Evolutionary conservation across 2,329 filamentous ascomycete species (phyloP).

Genomic region (Microcyclosporella mali): DNA sequence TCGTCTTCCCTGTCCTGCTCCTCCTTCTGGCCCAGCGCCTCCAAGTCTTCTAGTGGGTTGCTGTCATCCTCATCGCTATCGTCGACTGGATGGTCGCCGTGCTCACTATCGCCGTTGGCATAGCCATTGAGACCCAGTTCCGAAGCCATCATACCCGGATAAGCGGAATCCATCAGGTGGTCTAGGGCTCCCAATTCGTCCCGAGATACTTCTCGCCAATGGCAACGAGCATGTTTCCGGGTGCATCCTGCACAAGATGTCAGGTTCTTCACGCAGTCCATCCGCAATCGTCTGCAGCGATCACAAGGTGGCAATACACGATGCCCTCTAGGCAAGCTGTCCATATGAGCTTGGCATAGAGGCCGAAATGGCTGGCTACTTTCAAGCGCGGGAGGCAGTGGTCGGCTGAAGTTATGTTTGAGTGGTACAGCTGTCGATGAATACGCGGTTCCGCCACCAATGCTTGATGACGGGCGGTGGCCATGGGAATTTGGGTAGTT

Average conservation of each 20-base stretch:
- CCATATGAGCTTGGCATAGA: conserved; percentile 55
- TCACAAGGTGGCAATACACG: conserved; percentile 77
- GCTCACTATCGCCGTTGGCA: conserved; percentile 15
- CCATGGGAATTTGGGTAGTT: conserved; percentile 3
- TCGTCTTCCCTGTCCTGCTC: conserved; percentile 26
- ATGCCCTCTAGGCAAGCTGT: conserved; percentile 67
- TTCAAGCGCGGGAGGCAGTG: conserved; percentile 31
- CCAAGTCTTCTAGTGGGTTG: conserved; percentile 31
- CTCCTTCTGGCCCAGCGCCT: conserved; percentile 30
- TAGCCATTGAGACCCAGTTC: conserved; percentile 18
- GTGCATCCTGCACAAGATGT: conserved; percentile 84
- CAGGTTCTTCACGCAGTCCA: conserved; percentile 77
- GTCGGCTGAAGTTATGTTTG: conserved; percentile 35
- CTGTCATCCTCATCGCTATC: conserved; percentile 31
- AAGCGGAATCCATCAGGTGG: conserved; percentile 24
- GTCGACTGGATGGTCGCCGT: conserved; percentile 16
- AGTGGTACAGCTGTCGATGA: conserved; percentile 13
- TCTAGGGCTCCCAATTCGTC: conserved; percentile 50
- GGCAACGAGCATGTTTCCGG: conserved; percentile 83
- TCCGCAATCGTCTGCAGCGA: conserved; percentile 69
- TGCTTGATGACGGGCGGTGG: conserved; percentile 25
- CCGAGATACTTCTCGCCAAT: conserved; percentile 73
- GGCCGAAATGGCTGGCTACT: conserved; percentile 33
- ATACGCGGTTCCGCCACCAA: conserved; percentile 12
- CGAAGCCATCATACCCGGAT: conserved; percentile 7